Evolutionary conservation across 192 early-diverging fungal genomes (phyloP).

Genomic region (Backusella australiensis): DNA sequence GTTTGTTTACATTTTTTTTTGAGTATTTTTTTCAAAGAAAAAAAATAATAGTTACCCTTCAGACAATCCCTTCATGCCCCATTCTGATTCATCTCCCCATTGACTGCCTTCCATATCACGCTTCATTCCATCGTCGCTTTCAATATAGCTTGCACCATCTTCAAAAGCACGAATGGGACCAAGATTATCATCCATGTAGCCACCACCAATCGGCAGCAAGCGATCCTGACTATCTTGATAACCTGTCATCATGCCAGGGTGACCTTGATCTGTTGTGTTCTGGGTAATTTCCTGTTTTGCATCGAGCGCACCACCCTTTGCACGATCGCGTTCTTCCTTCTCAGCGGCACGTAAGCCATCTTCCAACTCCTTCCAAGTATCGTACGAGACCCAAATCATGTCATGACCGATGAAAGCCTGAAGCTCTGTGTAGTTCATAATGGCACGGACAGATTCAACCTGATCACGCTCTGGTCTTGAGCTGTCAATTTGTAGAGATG

Average conservation of each 20-base stretch:
- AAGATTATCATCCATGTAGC: neutral
- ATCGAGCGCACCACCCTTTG: slow-evolving; percentile 29
- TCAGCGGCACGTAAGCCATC: slow-evolving; percentile 60
- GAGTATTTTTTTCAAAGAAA: too few relatives aligned
- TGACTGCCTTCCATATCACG: slow-evolving; percentile 40
- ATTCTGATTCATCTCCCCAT: slow-evolving; percentile 46
- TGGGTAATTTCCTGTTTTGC: neutral
- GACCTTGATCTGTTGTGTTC: neutral
- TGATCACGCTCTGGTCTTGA: slow-evolving; percentile 30
- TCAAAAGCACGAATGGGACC: slow-evolving; percentile 18
- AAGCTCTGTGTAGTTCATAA: slow-evolving; percentile 48
- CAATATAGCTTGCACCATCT: slow-evolving; percentile 35
- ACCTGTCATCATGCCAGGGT: neutral
- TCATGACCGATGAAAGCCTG: slow-evolving; percentile 54
- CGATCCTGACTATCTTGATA: slow-evolving; percentile 18
- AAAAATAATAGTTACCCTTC: slow-evolving; percentile 37
- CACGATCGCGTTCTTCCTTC: slow-evolving; percentile 52
- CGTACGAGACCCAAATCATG: slow-evolving; percentile 62
- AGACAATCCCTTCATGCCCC: slow-evolving; percentile 39
- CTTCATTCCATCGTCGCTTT: slow-evolving; percentile 42
- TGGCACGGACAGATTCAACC: slow-evolving; percentile 39
- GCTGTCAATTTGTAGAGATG: slow-evolving; percentile 32
- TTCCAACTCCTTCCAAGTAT: slow-evolving; percentile 66
- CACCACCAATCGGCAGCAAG: slow-evolving; percentile 6
- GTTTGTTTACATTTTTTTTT: slow-evolving; percentile 5